Conservation (phyloP, 345 rosid species). For the Cardamine occulta region DNA sequence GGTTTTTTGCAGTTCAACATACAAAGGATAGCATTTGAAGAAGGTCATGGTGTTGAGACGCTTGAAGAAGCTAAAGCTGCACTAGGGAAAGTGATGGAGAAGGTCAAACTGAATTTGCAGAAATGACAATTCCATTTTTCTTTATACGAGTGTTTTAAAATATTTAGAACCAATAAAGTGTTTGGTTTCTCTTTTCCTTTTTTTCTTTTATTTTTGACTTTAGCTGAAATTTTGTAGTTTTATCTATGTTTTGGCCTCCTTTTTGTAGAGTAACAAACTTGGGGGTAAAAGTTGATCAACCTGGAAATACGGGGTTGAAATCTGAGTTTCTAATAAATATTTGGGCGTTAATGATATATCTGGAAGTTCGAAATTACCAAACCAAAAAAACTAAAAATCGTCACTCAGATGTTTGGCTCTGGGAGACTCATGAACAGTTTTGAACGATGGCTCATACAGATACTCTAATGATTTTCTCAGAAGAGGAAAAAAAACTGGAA, state of each 20-base stretch:
- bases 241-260: not conserved
- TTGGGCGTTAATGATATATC: not conserved
- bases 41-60: conserved; percentile 72
- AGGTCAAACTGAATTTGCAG: conserved; percentile 65
- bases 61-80: conserved; percentile 92
- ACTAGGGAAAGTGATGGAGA: conserved; percentile 67
- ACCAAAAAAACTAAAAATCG: not conserved
- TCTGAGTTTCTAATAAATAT: conserved; percentile 27
- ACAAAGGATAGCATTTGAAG: conserved; percentile 88
- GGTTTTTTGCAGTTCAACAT: conserved; percentile 65
- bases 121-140: conserved; percentile 37
- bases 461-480: not conserved
- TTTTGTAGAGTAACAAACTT: conserved; percentile 20
- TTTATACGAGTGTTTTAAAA: conserved; percentile 12
- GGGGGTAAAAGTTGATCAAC: not conserved
- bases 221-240: conserved; percentile 32
- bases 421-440: too few species aligned
- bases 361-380: not conserved
- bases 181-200: conserved; percentile 1
- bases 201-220: conserved; percentile 13
- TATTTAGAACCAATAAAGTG: conserved; percentile 10
- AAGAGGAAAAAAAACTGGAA: not conserved
- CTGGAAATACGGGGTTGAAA: conserved; percentile 10
- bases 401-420: too few species aligned
- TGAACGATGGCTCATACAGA: too few species aligned